These are phyloP conservation scores for Tricladium varicosporioides DNA, from an alignment of 2,329 filamentous ascomycete species.

Conservation along the genomic window DNA sequence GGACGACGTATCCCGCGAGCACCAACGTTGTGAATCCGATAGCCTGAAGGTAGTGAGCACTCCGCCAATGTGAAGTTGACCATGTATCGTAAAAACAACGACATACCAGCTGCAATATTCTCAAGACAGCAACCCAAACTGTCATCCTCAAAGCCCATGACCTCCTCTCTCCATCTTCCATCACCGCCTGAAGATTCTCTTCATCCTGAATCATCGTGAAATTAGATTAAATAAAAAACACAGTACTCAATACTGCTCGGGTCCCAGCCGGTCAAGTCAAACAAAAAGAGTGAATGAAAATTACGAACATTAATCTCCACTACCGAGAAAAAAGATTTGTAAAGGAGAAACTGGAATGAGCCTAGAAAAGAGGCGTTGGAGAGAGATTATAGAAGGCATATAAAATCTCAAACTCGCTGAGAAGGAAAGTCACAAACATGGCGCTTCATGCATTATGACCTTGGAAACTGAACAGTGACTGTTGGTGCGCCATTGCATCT, in stretches of 20 bases:
- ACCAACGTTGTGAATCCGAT: conserved; percentile 7
- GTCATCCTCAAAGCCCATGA: not conserved
- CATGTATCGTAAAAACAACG: not conserved
- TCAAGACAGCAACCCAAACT: not conserved
- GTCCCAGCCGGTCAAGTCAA: too few relatives aligned
- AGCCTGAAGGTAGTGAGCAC: not conserved
- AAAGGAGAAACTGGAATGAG: too few relatives aligned
- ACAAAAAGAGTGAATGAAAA: too few relatives aligned
- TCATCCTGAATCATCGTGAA: not conserved
- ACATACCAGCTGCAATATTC: not conserved
- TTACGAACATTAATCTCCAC: too few relatives aligned
- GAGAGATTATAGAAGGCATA: too few relatives aligned
- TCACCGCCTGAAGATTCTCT: not conserved
- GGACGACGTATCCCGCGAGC: conserved; percentile 7
- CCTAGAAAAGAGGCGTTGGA: too few relatives aligned
- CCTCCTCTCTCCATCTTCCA: not conserved
- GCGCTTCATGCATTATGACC: too few relatives aligned
- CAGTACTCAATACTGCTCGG: not conserved
- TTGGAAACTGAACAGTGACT: too few relatives aligned
- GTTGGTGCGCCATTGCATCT: too few relatives aligned
- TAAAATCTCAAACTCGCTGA: too few relatives aligned
- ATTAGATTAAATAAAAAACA: not conserved
- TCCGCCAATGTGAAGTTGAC: not conserved
- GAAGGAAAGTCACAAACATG: too few relatives aligned
- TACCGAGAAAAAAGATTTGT: too few relatives aligned